Percentiles rank a stretch among this genome's conserved stretches.
Evolutionary conservation across 108 stramenopile species (phyloP).

Genomic region (Skeletonema costatum): DNA sequence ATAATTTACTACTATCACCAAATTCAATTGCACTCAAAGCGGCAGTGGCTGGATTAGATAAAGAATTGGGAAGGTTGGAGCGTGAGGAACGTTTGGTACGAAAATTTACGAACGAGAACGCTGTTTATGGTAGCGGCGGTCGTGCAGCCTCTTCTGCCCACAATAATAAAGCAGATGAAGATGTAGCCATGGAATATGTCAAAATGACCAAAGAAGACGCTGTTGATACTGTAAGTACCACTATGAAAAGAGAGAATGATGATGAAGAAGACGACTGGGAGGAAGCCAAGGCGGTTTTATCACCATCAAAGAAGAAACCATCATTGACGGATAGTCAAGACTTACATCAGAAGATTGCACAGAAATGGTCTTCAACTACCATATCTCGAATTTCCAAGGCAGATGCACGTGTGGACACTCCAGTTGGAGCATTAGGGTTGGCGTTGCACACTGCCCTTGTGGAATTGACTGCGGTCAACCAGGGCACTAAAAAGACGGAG

Average conservation of each 20-base stretch:
- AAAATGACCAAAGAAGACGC: conserved; percentile 44
- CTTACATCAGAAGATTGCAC: conserved; percentile 20
- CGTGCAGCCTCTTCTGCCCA: neutral
- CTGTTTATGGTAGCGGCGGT: neutral
- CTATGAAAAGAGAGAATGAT: conserved; percentile 26
- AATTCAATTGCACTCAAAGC: conserved; percentile 59
- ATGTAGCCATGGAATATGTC: conserved; percentile 32
- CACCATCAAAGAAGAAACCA: conserved; percentile 5
- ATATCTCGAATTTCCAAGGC: conserved; percentile 56
- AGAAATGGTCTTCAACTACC: conserved; percentile 47
- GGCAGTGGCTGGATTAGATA: conserved; percentile 68
- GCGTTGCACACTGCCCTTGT: conserved; percentile 68
- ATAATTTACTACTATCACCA: conserved; percentile 17
- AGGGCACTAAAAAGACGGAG: neutral
- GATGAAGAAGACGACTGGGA: conserved; percentile 46
- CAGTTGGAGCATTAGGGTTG: conserved; percentile 67
- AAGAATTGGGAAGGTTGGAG: conserved; percentile 55
- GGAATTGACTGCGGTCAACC: conserved; percentile 23
- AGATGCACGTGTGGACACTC: conserved; percentile 45
- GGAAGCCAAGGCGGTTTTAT: conserved; percentile 21
- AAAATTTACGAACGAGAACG: conserved; percentile 46
- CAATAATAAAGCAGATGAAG: conserved; percentile 13
- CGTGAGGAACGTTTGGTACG: conserved; percentile 64
- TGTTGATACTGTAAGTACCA: neutral
- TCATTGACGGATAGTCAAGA: neutral